Percentiles rank a stretch among this genome's conserved stretches.
phyloP scores from a whole-genome alignment of 2,329 filamentous ascomycete genomes.

The Aureobasidium sp. region DNA sequence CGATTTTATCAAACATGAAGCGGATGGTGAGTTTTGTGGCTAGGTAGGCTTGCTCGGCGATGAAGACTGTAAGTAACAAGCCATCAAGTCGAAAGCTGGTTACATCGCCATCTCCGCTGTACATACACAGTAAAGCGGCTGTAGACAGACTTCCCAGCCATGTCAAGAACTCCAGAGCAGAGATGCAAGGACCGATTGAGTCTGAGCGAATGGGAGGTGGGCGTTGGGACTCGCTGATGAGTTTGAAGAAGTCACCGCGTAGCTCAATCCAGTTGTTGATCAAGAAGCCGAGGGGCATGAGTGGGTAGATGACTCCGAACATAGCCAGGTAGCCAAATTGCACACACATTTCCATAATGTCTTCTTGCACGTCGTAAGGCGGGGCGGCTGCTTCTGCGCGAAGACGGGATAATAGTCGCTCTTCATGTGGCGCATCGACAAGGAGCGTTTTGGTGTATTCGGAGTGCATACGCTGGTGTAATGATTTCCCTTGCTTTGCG shows the following conservation, averaged over 20 bases:
- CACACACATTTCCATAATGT: neutral
- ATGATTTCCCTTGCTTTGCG: neutral
- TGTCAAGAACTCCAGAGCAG: neutral
- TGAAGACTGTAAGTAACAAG: neutral
- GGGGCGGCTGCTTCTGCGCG: neutral
- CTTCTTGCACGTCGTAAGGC: neutral
- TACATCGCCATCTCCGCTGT: neutral
- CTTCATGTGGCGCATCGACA: neutral
- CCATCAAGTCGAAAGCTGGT: neutral
- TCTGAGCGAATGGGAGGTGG: neutral
- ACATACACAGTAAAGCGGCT: neutral
- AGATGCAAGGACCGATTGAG: neutral
- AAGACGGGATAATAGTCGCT: neutral
- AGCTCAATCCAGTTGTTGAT: constrained; percentile 5
- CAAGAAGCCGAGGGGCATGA: neutral
- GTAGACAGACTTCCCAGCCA: neutral
- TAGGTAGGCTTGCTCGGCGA: neutral
- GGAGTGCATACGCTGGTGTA: neutral
- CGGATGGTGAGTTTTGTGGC: neutral
- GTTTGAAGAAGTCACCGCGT: constrained; percentile 4
- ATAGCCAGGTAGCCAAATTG: neutral
- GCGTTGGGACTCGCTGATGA: neutral
- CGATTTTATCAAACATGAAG: neutral
- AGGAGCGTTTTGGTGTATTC: neutral
- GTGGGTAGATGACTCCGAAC: neutral